Base-by-base conservation (phyloP, 352 stramenopile species). In the Paralagenidium karlingii region DNA sequence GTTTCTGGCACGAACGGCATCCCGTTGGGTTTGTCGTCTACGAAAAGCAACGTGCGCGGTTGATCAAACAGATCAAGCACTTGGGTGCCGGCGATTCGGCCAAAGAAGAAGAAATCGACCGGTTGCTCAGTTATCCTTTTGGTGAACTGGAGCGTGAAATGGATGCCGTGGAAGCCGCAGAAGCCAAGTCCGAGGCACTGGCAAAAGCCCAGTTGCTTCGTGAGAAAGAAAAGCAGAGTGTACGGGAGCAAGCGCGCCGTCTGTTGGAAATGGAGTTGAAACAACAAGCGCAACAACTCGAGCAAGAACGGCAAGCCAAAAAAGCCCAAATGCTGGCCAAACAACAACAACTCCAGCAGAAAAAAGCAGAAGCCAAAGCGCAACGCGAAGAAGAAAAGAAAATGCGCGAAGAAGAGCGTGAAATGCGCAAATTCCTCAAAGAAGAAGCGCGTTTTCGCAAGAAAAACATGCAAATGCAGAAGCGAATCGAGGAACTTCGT, bases 1-100 rank as follows among this genome's bases (percentile, higher is more conserved):
- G 82, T 28, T 85, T 90, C n/a, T 90, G 74, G 77, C 74, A 90
- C 52, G 66, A 85, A 38, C 66, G 74, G 3, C 68, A 90, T 49
- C 49, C 66, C 5, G 64, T 85, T 10, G 66, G 60, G 20, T 52
- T 63, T 8, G 63, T 83, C 11, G 55, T 68, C 3, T 69, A 85
- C 44, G 42, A 60, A 2, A 84, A 83, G 27, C 43, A 82, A 33
- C 70, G 70, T 3, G 51, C 55, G 8, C 60, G 68, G 18, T 25
- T 87, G 16, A 54, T 65, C 46, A 64, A 63, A 15, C 68, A 87
- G 53, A 38, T 73, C 20, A 83, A 68, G 32, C 57, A 83, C 24
- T 19, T 47, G n/a, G n/a, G n/a, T n/a, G n/a, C n/a, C n/a, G n/a
- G n/a, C 30, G 7, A 36, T 7, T 3, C 30, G 22, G 7, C 7